Evolutionary conservation across 306 rosid genomes (phyloP), one percentile per base, ranked within the genome.

Genomic region (Morella rubra): DNA sequence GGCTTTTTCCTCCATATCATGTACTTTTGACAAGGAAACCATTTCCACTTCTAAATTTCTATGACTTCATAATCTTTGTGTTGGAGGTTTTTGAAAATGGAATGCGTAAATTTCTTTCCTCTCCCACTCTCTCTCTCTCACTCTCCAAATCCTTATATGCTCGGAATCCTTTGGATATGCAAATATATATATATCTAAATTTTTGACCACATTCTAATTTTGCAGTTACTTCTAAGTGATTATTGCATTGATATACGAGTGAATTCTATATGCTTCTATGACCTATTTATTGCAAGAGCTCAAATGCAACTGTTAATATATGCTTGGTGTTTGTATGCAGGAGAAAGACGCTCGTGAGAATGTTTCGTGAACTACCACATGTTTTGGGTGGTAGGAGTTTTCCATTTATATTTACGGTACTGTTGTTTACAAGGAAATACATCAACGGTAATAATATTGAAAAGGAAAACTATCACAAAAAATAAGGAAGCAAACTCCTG

Each of bases 281-380:
- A 52, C 58, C 13, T 20, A 15, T 8, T 8, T 52, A 24, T 52
- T 62, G 72, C 73, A 52, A 20, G 71, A 50, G 19, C 41, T 24
- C 45, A 44, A 55, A 64, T 75, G 59, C 60, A 69, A 24, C 9
- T 19, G 18, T 72, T 9, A 49, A 19, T n/a, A n/a, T n/a, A n/a
- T 61, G 27, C 64, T 42, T 10, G 6, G 44, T 61, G 80, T 22
- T 82, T 69, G 51, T 59, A 58, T 53, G 20, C 89, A 95, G 99
- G 99, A 95, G 79, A 95, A 91, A 88, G 98, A 95, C 79, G 88
- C 65, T 20, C 90, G n/a, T n/a, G n/a, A n/a, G n/a, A n/a, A n/a
- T n/a, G n/a, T n/a, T n/a, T n/a, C n/a, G n/a, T n/a, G n/a, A n/a
- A n/a, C n/a, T n/a, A n/a, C n/a, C n/a, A n/a, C n/a, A n/a, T n/a